A percentile compares a stretch with the other conserved stretches of the same genome.
These are phyloP conservation scores for Ustilago shanxiensis DNA, from an alignment of 1,284 basidiomycete genomes.

Conservation along the genomic window DNA sequence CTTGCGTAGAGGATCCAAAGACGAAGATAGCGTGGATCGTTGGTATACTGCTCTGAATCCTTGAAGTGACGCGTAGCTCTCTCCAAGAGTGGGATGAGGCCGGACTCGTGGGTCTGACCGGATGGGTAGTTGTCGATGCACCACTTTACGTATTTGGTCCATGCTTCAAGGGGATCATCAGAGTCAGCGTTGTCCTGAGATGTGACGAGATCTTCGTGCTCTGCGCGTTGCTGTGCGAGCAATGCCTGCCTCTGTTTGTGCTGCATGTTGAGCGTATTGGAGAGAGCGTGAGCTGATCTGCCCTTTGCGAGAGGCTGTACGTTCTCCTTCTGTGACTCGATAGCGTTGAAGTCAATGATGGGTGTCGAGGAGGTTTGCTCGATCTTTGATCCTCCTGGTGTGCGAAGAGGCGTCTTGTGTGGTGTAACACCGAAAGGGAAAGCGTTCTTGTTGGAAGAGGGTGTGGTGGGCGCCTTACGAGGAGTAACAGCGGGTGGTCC, in stretches of 20 bases:
- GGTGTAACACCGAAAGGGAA: conserved; percentile 43
- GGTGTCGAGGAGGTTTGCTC: conserved; percentile 69
- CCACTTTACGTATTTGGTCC: conserved; percentile 78
- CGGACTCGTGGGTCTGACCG: conserved; percentile 75
- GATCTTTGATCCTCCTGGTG: conserved; percentile 52
- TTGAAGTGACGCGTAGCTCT: conserved; percentile 83
- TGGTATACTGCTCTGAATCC: conserved; percentile 82
- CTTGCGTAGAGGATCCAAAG: conserved; percentile 82
- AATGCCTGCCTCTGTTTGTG: conserved; percentile 60
- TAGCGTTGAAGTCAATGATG: conserved; percentile 66
- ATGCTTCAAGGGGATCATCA: conserved; percentile 59
- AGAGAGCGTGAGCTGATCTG: conserved; percentile 74
- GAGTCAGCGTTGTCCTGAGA: conserved; percentile 56
- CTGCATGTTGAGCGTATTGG: conserved; percentile 66
- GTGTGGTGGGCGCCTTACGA: conserved; percentile 43
- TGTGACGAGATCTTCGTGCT: conserved; percentile 53
- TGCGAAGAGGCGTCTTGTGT: conserved; percentile 63
- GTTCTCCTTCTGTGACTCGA: conserved; percentile 76
- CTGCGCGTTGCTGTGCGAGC: conserved; percentile 52
- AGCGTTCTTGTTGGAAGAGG: conserved; percentile 26
- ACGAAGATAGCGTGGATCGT: conserved; percentile 88
- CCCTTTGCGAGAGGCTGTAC: conserved; percentile 75
- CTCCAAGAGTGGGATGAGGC: conserved; percentile 80
- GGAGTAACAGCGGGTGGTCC: conserved; percentile 52
- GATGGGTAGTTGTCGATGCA: conserved; percentile 75